Base-by-base conservation (phyloP, 225 moss, liverwort and hornwort genomes). In the Thuidium tamariscinum region DNA sequence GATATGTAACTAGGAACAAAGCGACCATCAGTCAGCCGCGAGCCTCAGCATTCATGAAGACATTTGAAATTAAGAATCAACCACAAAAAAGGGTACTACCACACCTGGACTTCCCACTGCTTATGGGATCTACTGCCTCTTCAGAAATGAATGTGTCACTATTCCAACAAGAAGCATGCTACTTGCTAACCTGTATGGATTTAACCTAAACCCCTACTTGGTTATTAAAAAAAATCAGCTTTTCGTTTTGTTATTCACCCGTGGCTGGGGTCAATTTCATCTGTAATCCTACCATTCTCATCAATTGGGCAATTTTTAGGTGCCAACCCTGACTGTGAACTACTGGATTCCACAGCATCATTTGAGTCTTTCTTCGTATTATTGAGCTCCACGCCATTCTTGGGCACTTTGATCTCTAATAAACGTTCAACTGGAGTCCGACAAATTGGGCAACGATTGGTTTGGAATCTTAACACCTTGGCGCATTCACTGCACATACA, bases 401-500 rank as follows among this genome's bases (percentile, higher is more conserved):
- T 92, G 29, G 92, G 89, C 84, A 92, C 92, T 91, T 96, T 96
- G 42, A 98, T 96, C 85, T 98, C 96, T 86, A 98, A 81, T 82
- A 98, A 90, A 55, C 91, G 91, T 82, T 96, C 98, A 80, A 98
- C 98, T 64, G 94, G 95, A 56, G 94, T 94, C 90, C 98, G 95
- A 85, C 98, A 98, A 69, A 98, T 98, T 19, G 98, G 98, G 80
- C 98, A 98, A 55, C 98, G 96, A 82, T 98, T 98, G 91, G 95
- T 98, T 85, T 98, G 98, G 74, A 90, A 93, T 88, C 93, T 93
- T 59, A 98, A 90, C 36, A 95, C 92, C 89, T 96, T 95, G 52
- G 98, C 98, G 91, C 98, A 98, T 85, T 96, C 98, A 86, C 95
- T 95, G 85, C 98, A 98, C 98, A 98, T 98, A 82, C 98, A 98